Base-by-base conservation (phyloP, 2,329 filamentous ascomycete genomes). In the Ceratocystis huliohia region DNA sequence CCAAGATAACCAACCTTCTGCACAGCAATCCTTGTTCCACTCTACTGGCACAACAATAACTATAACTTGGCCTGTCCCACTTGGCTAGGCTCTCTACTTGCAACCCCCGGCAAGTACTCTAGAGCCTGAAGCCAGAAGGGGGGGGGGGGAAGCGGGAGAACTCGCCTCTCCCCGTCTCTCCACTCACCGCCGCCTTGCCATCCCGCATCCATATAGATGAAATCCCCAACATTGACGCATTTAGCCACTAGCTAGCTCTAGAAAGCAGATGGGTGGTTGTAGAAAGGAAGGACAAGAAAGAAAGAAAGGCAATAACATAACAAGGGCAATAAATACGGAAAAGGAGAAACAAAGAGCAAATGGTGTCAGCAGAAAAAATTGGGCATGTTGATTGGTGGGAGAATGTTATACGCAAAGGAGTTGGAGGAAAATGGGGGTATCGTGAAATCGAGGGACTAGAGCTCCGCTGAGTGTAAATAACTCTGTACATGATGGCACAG, bases 361-460 rank as follows among this genome's bases (percentile, higher is more conserved):
- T 25, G 8, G 48, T 10, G 20, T 5, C 8, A 53, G 28, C 15
- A 37, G 1, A n/a, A 37, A 37, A 20, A 10, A 37, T 33, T 20
- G 56, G 33, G 28, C 15, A 59, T 59, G 56, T 59, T 59, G 25
- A 13, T 22, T 37, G 56, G 30, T 10, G n/a, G 56, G 5, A 17
- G n/a, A 28, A n/a, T 63, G 13, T 63, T 33, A 50, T 63, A 33
- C 33, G 46, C 30, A 17, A 59, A 63, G 25, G 22, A 41, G 33
- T 63, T 5, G 25, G 50, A 17, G 50, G 50, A 5, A 28, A 37
- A 30, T 5, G 17, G 13, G 56, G 56, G 56, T 59, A 59, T 59
- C 56, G 56, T 59, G 56, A 59, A 41, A 59, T 59, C 56, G 56
- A 8, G 15, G 56, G 56, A 37, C 56, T 33, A 30, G 28, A 59